Evolutionary conservation across 2,329 filamentous ascomycete genomes (phyloP).

Genomic region (Aphanoascus verrucosus): DNA sequence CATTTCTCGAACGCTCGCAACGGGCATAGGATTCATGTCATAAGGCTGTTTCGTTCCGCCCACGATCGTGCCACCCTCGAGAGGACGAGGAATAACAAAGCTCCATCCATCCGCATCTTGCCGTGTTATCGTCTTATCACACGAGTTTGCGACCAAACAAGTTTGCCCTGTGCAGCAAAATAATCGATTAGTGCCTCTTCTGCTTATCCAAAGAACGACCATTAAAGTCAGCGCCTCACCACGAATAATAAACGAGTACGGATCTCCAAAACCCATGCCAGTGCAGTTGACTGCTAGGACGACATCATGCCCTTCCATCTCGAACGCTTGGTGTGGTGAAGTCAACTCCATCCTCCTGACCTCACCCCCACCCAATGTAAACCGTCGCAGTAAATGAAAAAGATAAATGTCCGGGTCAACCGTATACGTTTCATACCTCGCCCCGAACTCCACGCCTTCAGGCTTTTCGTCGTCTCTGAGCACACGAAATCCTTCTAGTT

Average conservation of each 20-base stretch:
- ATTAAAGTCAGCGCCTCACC: slow-evolving; percentile 20
- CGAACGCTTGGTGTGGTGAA: slow-evolving; percentile 29
- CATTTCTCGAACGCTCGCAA: slow-evolving; percentile 35
- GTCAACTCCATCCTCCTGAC: slow-evolving; percentile 18
- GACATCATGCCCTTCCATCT: slow-evolving; percentile 24
- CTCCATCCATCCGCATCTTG: slow-evolving; percentile 56
- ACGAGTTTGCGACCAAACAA: slow-evolving; percentile 38
- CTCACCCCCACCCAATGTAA: slow-evolving; percentile 31
- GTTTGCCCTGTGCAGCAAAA: slow-evolving; percentile 31
- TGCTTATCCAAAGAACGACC: not conserved
- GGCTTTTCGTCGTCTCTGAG: slow-evolving; percentile 26
- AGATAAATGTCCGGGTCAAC: slow-evolving; percentile 38
- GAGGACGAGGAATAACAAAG: slow-evolving; percentile 52
- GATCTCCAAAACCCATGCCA: slow-evolving; percentile 35
- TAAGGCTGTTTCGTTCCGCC: slow-evolving; percentile 55
- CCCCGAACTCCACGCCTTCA: slow-evolving; percentile 31
- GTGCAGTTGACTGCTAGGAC: slow-evolving; percentile 38
- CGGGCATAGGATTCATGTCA: slow-evolving; percentile 45
- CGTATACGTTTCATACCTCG: slow-evolving; percentile 32
- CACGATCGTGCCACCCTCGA: slow-evolving; percentile 54
- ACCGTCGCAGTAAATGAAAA: slow-evolving; percentile 32
- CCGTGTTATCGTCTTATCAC: slow-evolving; percentile 43
- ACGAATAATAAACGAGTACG: slow-evolving; percentile 35
- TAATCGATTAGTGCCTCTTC: not conserved
- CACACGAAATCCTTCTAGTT: slow-evolving; percentile 28